Evolutionary conservation across 2,329 filamentous ascomycete species (phyloP).

Genomic region (Botrytis medusae): DNA sequence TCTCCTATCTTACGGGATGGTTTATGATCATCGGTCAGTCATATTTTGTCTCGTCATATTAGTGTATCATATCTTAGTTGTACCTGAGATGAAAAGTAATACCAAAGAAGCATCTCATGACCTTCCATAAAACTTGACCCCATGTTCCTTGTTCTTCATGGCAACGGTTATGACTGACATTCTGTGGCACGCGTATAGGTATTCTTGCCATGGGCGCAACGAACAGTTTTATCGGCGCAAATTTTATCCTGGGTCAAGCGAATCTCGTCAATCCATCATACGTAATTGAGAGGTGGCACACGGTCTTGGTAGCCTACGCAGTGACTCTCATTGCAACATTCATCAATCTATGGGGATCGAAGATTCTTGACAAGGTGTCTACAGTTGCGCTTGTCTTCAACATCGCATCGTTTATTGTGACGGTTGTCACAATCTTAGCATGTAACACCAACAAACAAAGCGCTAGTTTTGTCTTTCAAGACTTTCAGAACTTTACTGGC

Average conservation of each 20-base stretch:
- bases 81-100: background rate
- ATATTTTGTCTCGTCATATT: conserved; percentile 4
- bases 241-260: conserved; percentile 55
- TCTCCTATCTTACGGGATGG: conserved; percentile 50
- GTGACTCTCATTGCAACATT: conserved; percentile 47
- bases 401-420: conserved; percentile 51
- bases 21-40: conserved; percentile 48
- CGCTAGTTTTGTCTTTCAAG: conserved; percentile 54
- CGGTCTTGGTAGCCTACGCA: conserved; percentile 52
- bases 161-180: conserved; percentile 10
- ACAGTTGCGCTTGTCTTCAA: conserved; percentile 54
- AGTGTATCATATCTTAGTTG: background rate
- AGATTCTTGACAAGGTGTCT: conserved; percentile 52
- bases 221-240: conserved; percentile 54
- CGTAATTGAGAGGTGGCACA: conserved; percentile 56
- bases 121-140: conserved; percentile 4
- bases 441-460: conserved; percentile 54
- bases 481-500: conserved; percentile 56
- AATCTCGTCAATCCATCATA: conserved; percentile 53
- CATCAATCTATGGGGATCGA: conserved; percentile 52
- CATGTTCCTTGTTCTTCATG: background rate
- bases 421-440: conserved; percentile 53
- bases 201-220: conserved; percentile 52
- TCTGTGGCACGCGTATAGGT: conserved; percentile 26
- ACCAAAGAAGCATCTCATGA: conserved; percentile 13